Evolutionary conservation across 2,329 filamentous ascomycete genomes (phyloP).

Genomic region (Emericellopsis cladophorae): DNA sequence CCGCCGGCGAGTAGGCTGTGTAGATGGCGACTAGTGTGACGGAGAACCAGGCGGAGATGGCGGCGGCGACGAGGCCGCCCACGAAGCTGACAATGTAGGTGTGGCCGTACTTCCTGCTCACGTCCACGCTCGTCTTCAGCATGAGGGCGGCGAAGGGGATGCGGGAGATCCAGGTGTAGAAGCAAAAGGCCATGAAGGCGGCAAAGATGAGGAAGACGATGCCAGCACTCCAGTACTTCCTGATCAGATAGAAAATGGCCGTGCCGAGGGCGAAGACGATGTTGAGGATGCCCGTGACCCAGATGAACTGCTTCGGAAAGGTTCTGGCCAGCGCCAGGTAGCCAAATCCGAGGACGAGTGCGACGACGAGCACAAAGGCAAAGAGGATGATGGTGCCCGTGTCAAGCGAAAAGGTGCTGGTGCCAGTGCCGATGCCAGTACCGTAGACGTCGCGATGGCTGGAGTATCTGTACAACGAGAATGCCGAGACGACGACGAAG

Average conservation of each 20-base stretch:
- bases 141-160: slow-evolving; percentile 89
- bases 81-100: slow-evolving; percentile 78
- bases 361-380: slow-evolving; percentile 60
- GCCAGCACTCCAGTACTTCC: slow-evolving; percentile 67
- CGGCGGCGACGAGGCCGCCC: slow-evolving; percentile 64
- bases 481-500: slow-evolving; percentile 63
- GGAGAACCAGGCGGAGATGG: slow-evolving; percentile 74
- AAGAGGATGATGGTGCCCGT: slow-evolving; percentile 84
- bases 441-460: slow-evolving; percentile 50
- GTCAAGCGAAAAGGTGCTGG: slow-evolving; percentile 55
- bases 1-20: slow-evolving; percentile 61
- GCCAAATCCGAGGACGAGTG: slow-evolving; percentile 59
- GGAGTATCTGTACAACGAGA: slow-evolving; percentile 65
- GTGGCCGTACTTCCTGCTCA: slow-evolving; percentile 73
- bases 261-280: slow-evolving; percentile 75
- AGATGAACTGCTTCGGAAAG: slow-evolving; percentile 86
- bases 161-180: slow-evolving; percentile 77
- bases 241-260: slow-evolving; percentile 71
- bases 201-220: slow-evolving; percentile 75
- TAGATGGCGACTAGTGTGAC: slow-evolving; percentile 81
- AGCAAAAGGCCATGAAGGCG: slow-evolving; percentile 66
- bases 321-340: slow-evolving; percentile 67
- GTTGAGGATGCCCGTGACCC: slow-evolving; percentile 82
- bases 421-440: slow-evolving; percentile 58
- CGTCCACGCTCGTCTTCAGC: slow-evolving; percentile 75